phyloP scores from a whole-genome alignment of 108 stramenopile species.

The Poteriospumella lacustris region DNA sequence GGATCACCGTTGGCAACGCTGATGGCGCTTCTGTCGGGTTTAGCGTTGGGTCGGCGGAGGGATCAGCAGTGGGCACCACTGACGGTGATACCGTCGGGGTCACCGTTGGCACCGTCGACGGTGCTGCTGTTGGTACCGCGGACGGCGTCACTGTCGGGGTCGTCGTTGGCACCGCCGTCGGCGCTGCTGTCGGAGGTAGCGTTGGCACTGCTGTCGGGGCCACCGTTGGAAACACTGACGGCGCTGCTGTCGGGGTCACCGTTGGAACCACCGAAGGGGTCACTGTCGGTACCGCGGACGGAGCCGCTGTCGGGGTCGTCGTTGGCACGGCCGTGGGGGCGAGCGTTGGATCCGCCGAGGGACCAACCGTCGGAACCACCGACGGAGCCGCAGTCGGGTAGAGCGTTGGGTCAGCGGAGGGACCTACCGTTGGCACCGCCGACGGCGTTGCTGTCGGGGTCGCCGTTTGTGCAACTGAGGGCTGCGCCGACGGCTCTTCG shows the following conservation, averaged over 20 bases:
- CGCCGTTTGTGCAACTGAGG: neutral
- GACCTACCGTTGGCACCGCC: neutral
- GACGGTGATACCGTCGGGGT: neutral
- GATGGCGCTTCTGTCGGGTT: neutral
- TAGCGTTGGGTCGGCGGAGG: neutral
- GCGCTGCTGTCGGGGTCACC: neutral
- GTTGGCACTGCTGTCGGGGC: neutral
- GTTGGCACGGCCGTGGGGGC: neutral
- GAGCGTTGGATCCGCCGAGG: neutral
- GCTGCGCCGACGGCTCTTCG: neutral
- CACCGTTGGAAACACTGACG: neutral
- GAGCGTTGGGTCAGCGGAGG: neutral
- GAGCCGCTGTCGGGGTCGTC: neutral
- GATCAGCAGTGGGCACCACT: neutral
- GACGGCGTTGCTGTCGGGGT: neutral
- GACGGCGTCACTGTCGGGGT: neutral
- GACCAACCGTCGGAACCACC: neutral
- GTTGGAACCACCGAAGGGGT: neutral
- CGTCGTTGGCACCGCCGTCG: neutral
- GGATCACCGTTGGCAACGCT: neutral
- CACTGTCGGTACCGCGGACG: neutral
- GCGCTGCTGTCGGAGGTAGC: neutral
- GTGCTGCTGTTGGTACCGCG: neutral
- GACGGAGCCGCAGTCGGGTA: neutral
- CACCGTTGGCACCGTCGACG: neutral